These are phyloP conservation scores for Hypholoma sublateritium DNA, from an alignment of 768 basidiomycete genomes.

Conservation along the genomic window DNA sequence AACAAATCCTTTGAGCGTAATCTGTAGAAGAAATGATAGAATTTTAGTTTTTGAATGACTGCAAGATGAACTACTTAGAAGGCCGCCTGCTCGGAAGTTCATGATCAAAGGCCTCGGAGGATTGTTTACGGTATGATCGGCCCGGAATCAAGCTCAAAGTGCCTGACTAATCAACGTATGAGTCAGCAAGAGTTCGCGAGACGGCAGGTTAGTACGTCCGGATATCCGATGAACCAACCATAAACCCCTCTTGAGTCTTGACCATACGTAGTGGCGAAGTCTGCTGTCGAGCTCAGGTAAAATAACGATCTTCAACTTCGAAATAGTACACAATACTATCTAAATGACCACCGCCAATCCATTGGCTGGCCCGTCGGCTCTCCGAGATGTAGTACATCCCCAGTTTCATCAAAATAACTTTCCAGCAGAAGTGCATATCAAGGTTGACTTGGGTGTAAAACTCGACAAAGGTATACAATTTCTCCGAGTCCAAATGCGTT, in stretches of 20 bases:
- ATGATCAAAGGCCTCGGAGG: too few relatives aligned
- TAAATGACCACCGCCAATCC: slow-evolving; percentile 44
- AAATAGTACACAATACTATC: background rate
- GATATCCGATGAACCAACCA: background rate
- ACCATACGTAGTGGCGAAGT: too few relatives aligned
- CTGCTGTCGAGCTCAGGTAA: background rate
- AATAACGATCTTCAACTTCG: background rate
- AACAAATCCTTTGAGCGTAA: background rate
- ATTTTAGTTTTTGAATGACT: too few relatives aligned
- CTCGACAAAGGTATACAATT: slow-evolving; percentile 77
- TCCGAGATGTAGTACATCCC: slow-evolving; percentile 75
- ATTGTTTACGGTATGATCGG: too few relatives aligned
- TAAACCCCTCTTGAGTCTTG: background rate
- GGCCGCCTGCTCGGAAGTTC: too few relatives aligned
- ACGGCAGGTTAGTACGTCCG: too few relatives aligned
- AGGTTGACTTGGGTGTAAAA: slow-evolving; percentile 80
- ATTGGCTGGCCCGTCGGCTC: slow-evolving; percentile 54
- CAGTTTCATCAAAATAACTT: slow-evolving; percentile 96
- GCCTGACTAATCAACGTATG: too few relatives aligned
- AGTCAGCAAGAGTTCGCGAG: too few relatives aligned
- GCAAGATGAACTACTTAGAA: too few relatives aligned
- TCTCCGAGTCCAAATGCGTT: background rate
- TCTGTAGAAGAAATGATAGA: too few relatives aligned
- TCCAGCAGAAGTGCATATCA: slow-evolving; percentile 75
- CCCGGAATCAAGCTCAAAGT: too few relatives aligned